Percentiles rank a stretch among this genome's conserved stretches.
These are phyloP conservation scores for Berberis thunbergii DNA, from an alignment of 164 flowering plant species.

Conservation along the genomic window DNA sequence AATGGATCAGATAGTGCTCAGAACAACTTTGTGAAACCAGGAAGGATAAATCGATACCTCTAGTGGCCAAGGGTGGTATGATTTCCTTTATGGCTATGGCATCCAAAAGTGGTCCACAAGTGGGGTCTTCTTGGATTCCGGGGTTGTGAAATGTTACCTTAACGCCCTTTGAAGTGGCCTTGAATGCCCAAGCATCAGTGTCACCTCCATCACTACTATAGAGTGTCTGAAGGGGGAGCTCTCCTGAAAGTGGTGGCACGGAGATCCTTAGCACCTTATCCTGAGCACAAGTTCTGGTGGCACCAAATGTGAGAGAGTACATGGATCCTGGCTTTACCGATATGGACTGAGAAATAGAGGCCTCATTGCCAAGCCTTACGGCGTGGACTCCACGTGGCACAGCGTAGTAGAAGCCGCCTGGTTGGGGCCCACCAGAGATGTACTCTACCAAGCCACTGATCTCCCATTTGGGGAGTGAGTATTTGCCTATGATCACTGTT, in stretches of 20 bases:
- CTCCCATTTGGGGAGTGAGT: constrained; percentile 1
- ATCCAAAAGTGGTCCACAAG: constrained; percentile 15
- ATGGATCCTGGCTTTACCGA: constrained; percentile 45
- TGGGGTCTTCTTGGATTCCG: constrained; percentile 15
- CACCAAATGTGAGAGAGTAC: constrained; percentile 76
- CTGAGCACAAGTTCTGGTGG: constrained; percentile 27
- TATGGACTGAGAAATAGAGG: constrained; percentile 64
- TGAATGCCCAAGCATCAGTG: constrained; percentile 20
- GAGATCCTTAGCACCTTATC: constrained; percentile 65
- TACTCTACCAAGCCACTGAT: constrained; percentile 79
- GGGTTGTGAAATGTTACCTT: constrained; percentile 18
- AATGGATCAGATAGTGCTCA: background rate
- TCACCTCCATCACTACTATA: constrained; percentile 23
- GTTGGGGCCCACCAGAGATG: constrained; percentile 81
- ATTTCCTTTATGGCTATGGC: constrained; percentile 20
- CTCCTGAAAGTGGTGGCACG: constrained; percentile 49
- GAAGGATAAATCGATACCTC: constrained; percentile 1
- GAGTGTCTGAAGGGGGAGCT: constrained; percentile 66
- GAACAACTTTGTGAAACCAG: background rate
- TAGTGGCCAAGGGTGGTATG: constrained; percentile 6
- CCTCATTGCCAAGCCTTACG: constrained; percentile 90
- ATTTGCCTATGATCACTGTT: constrained; percentile 49
- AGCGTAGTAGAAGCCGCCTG: constrained; percentile 74
- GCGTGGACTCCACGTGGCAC: constrained; percentile 83
- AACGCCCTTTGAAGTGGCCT: constrained; percentile 8